Base-by-base conservation (phyloP, 2,329 filamentous ascomycete genomes). In the Fusarium buharicum region DNA sequence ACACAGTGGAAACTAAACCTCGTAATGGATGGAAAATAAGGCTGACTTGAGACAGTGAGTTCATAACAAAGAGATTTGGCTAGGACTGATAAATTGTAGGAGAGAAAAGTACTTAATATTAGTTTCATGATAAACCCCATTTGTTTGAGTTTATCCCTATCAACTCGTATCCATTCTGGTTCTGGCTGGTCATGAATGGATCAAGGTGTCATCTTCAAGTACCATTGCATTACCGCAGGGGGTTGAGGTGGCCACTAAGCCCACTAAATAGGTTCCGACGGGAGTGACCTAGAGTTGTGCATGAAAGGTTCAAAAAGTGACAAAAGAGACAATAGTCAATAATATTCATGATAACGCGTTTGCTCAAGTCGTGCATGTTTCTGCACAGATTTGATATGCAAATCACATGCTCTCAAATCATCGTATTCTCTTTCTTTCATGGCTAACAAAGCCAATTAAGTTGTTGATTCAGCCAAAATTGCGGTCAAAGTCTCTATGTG, bases 151-250 rank as follows among this genome's bases (percentile, higher is more conserved):
- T 33, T 33, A 28, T 28, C 6, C 30, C 6, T 33, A 33, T 33
- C 12, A 44, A 41, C 41, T 37, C 41, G 30, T 33, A 34, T 50
- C 39, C 31, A 48, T 57, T 46, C 33, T 28, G 44, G 36, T 46
- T 14, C 30, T 24, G 22, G 7, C 45, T 40, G 24, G 11, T 11
- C 34, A 38, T 28, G 10, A 62, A 54, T 40, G 51, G 31, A 58
- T 62, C 56, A 62, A 54, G 62, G 62, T 64, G 61, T 59, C 57
- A 65, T 65, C 33, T 64, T 50, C 24, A 53, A 46, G 54, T 59
- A 36, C 50, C 55, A 52, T 31, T 31, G 30, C 30, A 33, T 64
- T 49, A 30, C 28, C 30, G 45, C 51, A 58, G 41, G 62, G 61
- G 50, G 22, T 7, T 41, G 33, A 33, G 34, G 48, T 41, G 34